phyloP scores from a whole-genome alignment of 371 early-diverging fungal species.

The Actinomortierella ambigua region DNA sequence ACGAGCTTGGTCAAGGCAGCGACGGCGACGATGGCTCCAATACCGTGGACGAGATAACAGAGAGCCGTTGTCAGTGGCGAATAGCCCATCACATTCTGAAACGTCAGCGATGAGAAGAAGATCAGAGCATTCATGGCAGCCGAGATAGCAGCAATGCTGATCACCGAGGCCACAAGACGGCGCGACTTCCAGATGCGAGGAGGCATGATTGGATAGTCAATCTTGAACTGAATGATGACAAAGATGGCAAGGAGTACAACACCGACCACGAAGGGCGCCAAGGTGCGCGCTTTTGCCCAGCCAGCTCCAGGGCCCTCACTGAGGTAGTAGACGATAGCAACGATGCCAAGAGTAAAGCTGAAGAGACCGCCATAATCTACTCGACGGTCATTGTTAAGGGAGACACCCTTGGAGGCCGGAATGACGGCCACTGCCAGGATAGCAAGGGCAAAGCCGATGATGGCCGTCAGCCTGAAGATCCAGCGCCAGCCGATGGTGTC shows the following conservation, averaged over 20 bases:
- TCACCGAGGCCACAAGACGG: constrained; percentile 36
- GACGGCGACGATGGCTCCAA: constrained; percentile 16
- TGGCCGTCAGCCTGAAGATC: constrained; percentile 50
- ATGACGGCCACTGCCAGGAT: constrained; percentile 19
- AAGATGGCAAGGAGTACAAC: constrained; percentile 37
- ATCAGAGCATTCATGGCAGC: constrained; percentile 43
- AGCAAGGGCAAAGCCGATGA: constrained; percentile 39
- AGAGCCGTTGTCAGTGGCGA: constrained; percentile 29
- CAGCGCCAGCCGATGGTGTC: constrained; percentile 51
- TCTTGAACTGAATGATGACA: constrained; percentile 37
- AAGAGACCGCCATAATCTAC: constrained; percentile 15
- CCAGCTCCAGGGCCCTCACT: constrained; percentile 22
- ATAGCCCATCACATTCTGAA: constrained; percentile 45
- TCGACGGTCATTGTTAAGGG: constrained; percentile 12
- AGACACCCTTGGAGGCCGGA: constrained; percentile 5
- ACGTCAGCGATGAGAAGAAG: constrained; percentile 45
- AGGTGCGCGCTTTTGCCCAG: constrained; percentile 30
- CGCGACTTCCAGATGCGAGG: constrained; percentile 42
- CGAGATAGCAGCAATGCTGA: constrained; percentile 32
- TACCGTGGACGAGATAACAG: constrained; percentile 26
- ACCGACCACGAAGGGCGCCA: constrained; percentile 43
- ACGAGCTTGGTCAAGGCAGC: constrained; percentile 17
- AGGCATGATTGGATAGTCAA: constrained; percentile 47
- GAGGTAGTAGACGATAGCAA: constrained; percentile 27
- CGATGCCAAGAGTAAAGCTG: constrained; percentile 24